Percentiles rank a stretch among this genome's conserved stretches.
Evolutionary conservation across 352 stramenopile species (phyloP).

Genomic region (Phytophthora pluvialis): DNA sequence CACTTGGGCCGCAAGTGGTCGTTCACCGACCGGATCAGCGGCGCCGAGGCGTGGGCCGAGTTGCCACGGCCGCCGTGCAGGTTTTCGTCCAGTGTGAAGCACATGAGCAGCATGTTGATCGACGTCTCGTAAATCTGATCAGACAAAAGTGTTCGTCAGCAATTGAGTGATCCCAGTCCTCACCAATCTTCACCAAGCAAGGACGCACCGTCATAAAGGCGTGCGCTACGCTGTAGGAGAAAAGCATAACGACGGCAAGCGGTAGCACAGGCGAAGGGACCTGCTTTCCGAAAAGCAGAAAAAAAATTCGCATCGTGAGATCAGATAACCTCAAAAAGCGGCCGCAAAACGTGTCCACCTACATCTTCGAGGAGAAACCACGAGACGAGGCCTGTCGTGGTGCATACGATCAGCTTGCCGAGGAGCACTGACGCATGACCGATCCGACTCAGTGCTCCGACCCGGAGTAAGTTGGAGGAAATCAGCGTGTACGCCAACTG

Average conservation of each 20-base stretch:
- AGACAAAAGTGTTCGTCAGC: conserved; percentile 19
- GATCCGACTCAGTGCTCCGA: conserved; percentile 73
- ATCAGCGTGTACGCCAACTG: conserved; percentile 73
- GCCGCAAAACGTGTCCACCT: conserved; percentile 20
- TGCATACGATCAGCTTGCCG: conserved; percentile 81
- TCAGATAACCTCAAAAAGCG: conserved; percentile 1
- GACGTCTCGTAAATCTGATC: conserved; percentile 90
- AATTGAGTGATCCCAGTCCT: background rate
- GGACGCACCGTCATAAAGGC: conserved; percentile 79
- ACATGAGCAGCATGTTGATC: conserved; percentile 87
- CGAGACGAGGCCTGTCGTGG: conserved; percentile 64
- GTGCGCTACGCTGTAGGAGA: conserved; percentile 81
- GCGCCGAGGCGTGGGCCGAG: conserved; percentile 60
- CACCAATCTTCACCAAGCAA: background rate
- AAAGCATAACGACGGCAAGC: conserved; percentile 66
- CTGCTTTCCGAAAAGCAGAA: conserved; percentile 21
- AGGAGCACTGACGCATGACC: conserved; percentile 72
- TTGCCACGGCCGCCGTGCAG: conserved; percentile 82
- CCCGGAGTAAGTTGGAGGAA: conserved; percentile 70
- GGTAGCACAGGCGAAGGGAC: conserved; percentile 68
- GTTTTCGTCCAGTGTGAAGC: conserved; percentile 86
- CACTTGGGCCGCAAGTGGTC: conserved; percentile 86
- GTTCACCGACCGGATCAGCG: conserved; percentile 78
- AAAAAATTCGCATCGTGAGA: conserved; percentile 9
- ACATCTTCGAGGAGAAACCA: conserved; percentile 80